A percentile compares a stretch with the other conserved stretches of the same genome.
These are phyloP conservation scores for Yamadazyma takamatsuzukensis DNA, from an alignment of 805 yeast species.

Conservation along the genomic window DNA sequence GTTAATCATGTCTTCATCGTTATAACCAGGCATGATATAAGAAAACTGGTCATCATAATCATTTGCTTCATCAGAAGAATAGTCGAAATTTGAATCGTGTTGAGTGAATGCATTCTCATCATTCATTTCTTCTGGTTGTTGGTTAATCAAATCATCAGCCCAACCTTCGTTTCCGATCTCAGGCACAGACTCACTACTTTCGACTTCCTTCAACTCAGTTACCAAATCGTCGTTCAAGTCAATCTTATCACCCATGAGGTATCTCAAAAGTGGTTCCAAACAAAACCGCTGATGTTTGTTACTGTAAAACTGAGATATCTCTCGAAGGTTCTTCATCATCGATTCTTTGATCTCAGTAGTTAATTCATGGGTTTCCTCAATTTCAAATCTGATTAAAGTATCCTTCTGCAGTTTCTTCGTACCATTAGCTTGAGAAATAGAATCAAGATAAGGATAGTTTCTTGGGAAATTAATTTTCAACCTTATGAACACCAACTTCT, in stretches of 20 bases:
- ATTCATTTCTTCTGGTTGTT: conserved; percentile 29
- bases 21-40: conserved; percentile 41
- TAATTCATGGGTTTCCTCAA: conserved; percentile 80
- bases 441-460: conserved; percentile 63
- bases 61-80: no score
- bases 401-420: conserved; percentile 17
- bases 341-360: conserved; percentile 45
- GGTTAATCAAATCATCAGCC: conserved; percentile 40
- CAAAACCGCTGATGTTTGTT: conserved; percentile 58
- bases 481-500: conserved; percentile 58
- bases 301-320: conserved; percentile 56
- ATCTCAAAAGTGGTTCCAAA: conserved; percentile 75
- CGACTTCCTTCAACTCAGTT: conserved; percentile 18
- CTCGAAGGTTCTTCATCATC: conserved; percentile 48
- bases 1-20: conserved; percentile 29
- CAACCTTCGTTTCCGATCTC: conserved; percentile 41
- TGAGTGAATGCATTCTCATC: conserved; percentile 28
- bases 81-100: conserved; percentile 17
- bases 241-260: conserved; percentile 74
- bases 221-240: conserved; percentile 36
- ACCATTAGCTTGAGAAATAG: conserved; percentile 20
- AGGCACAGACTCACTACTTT: conserved; percentile 19
- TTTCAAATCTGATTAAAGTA: conserved; percentile 41
- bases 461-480: conserved; percentile 68
- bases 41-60: conserved; percentile 29